Evolutionary conservation across 2,329 filamentous ascomycete genomes (phyloP), one percentile per base, ranked within the genome.

Genomic region (Neonectria coccinea): DNA sequence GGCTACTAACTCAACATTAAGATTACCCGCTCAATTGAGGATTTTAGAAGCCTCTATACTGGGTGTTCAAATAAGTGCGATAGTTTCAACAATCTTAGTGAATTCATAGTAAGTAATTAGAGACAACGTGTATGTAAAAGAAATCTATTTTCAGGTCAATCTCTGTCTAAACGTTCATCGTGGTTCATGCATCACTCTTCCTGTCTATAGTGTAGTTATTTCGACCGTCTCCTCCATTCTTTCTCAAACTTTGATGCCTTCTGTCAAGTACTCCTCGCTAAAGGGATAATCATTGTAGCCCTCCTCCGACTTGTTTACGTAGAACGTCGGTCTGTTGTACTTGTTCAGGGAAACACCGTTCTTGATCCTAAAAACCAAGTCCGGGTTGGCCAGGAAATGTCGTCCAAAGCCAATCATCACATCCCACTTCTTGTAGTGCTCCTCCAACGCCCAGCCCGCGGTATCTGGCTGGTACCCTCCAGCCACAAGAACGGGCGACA

Each of bases 351-450:
- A 57, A 22, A 76, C 51, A 0, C 67, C 67, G 6, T 75, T 59
- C 65, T 74, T 69, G 16, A 74, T 55, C 11, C 72, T 62, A 59
- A 62, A 76, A 1, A 76, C 74, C 9, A 76, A 56, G 14, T 76
- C 75, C 0, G 75, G 75, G 29, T 76, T 77, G 3, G 75, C 62
- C 16, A 76, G 59, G 25, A 76, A 76, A 7, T 62, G 64, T 16
- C 75, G 67, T 0, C 75, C 75, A n/a, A 76, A 76, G 2, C 67
- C 75, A n/a, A 76, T 58, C 2, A 77, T 57, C 20, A 77, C 70
- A 22, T 77, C 68, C 69, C 70, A 75, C 44, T 75, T 71, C 48
- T 61, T 63, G 47, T 77, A 77, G 12, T 70, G 66, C 1, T 66
- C 66, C 0, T 77, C 74, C 0, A 76, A 55, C 1, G 68, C 68